These are phyloP conservation scores for Dictyostelium capitatum DNA, from an alignment of 78 protist species.

Conservation along the genomic window DNA sequence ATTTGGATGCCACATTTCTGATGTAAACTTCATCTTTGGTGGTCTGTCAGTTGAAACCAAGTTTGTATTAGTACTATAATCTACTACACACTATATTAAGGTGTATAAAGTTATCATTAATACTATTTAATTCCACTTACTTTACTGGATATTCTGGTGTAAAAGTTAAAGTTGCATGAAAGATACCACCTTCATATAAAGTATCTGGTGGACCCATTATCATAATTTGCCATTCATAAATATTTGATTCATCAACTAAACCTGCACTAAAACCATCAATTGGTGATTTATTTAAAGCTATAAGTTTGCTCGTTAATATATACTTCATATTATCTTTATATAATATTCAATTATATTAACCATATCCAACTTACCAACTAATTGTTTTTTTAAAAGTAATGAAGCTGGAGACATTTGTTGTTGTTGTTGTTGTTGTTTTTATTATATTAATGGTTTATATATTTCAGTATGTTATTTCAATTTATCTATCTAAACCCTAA, in stretches of 20 bases:
- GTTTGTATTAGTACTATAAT: no score
- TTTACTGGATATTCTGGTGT: slow-evolving; percentile 90
- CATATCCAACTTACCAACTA: neutral
- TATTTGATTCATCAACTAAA: slow-evolving; percentile 92
- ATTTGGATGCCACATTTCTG: slow-evolving; percentile 96
- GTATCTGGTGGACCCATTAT: slow-evolving; percentile 96
- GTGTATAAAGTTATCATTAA: no score
- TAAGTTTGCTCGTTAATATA: neutral
- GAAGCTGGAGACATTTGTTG: slow-evolving; percentile 9
- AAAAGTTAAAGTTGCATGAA: slow-evolving; percentile 88
- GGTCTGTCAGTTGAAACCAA: slow-evolving; percentile 70
- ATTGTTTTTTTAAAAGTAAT: slow-evolving; percentile 30
- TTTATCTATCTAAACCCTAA: no score
- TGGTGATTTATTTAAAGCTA: slow-evolving; percentile 83
- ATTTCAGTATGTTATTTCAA: no score
- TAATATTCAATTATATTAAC: neutral
- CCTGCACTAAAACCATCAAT: slow-evolving; percentile 97
- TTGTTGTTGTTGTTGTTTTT: neutral
- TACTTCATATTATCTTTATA: no score
- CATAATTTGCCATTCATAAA: slow-evolving; percentile 94
- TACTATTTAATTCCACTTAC: slow-evolving; percentile 11
- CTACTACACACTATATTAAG: neutral
- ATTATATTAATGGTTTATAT: no score
- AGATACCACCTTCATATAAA: slow-evolving; percentile 94
- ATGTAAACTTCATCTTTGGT: slow-evolving; percentile 92